A percentile compares a stretch with the other conserved stretches of the same genome.
Conservation (phyloP, 2,329 filamentous ascomycete species). For the Monosporascus sp. region DNA sequence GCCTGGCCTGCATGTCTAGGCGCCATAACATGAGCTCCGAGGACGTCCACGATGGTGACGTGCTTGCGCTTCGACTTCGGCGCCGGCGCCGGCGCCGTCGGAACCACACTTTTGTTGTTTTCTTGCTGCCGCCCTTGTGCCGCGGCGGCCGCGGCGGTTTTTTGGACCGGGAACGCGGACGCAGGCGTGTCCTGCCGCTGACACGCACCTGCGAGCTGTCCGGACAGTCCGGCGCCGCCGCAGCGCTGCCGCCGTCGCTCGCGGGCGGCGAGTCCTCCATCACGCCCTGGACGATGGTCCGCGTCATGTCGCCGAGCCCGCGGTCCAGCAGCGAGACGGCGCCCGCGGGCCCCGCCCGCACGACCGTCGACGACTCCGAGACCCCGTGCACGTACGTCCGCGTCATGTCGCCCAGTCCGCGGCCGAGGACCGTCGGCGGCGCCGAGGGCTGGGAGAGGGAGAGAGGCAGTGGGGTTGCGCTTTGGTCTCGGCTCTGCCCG, state of each 20-base stretch:
- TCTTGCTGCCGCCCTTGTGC: no score
- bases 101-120: no score
- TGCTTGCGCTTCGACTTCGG: no score
- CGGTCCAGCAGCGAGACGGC: no score
- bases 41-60: no score
- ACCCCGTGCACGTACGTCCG: not conserved
- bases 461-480: not conserved
- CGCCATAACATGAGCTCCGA: no score
- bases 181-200: not conserved
- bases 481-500: not conserved
- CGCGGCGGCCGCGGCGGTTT: no score
- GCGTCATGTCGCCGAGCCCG: not conserved
- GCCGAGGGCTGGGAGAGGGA: not conserved
- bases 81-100: no score
- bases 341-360: not conserved
- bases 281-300: not conserved
- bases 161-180: not conserved
- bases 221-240: not conserved
- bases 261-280: not conserved
- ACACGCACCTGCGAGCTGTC: not conserved
- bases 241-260: not conserved
- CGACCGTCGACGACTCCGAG: not conserved
- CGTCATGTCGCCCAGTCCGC: constrained; percentile 1
- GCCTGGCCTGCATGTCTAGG: no score
- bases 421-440: not conserved